Conservation (phyloP, 2,329 filamentous ascomycete species). For the Didymella lethalis region DNA sequence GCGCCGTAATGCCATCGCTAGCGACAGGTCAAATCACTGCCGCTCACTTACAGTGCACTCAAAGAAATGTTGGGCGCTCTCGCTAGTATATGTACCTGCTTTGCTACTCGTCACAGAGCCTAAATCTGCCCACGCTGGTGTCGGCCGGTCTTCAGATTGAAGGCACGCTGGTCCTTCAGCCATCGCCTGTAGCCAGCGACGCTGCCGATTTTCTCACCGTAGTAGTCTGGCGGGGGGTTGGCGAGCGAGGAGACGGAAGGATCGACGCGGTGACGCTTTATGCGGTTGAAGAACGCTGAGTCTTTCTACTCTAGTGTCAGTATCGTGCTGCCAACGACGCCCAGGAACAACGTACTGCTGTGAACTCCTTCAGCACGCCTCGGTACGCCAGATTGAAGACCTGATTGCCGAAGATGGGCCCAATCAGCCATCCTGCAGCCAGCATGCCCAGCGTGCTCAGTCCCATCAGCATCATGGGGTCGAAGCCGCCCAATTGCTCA, state of each 20-base stretch:
- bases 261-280: slow-evolving; percentile 92
- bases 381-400: slow-evolving; percentile 81
- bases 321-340: background rate
- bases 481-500: slow-evolving; percentile 81
- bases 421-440: slow-evolving; percentile 86
- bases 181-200: slow-evolving; percentile 91
- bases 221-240: slow-evolving; percentile 97
- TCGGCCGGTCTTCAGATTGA: slow-evolving; percentile 79
- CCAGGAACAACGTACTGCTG: slow-evolving; percentile 60
- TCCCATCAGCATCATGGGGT: slow-evolving; percentile 86
- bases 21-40: slow-evolving; percentile 9
- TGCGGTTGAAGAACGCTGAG: slow-evolving; percentile 87
- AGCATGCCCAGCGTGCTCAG: slow-evolving; percentile 78
- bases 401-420: slow-evolving; percentile 80
- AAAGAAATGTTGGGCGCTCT: slow-evolving; percentile 2
- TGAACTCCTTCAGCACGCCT: slow-evolving; percentile 75
- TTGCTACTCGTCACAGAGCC: background rate
- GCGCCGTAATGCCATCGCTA: slow-evolving; percentile 15
- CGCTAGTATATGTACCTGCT: background rate
- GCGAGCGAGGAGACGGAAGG: slow-evolving; percentile 86
- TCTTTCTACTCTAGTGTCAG: slow-evolving; percentile 71
- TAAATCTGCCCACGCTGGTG: slow-evolving; percentile 50
- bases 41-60: slow-evolving; percentile 12
- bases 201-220: slow-evolving; percentile 97
- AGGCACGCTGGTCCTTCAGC: slow-evolving; percentile 96